phyloP scores from a whole-genome alignment of 1,284 basidiomycete species.

The Melanopsichium pennsylvanicum region DNA sequence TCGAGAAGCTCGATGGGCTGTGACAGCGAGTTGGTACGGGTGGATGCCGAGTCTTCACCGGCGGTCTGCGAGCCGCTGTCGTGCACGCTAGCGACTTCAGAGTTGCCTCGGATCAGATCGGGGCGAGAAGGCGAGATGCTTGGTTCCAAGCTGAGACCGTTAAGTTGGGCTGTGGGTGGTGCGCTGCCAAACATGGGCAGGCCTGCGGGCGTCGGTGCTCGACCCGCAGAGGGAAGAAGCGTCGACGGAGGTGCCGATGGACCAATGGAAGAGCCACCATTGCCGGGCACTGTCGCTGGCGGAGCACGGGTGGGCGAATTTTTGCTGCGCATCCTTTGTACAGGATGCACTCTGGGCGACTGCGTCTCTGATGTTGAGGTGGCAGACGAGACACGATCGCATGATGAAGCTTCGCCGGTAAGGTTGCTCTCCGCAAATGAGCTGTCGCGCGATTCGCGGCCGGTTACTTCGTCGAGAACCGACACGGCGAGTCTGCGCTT shows the following conservation, averaged over 20 bases:
- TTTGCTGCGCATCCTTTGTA: slow-evolving; percentile 11
- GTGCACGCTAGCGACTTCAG: slow-evolving; percentile 30
- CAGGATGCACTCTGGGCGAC: slow-evolving; percentile 23
- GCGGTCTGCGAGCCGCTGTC: slow-evolving; percentile 22
- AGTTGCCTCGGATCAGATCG: slow-evolving; percentile 34
- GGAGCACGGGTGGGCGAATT: slow-evolving; percentile 5
- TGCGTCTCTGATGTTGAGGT: slow-evolving; percentile 43
- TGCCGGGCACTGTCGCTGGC: slow-evolving; percentile 10
- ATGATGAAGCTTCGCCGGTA: slow-evolving; percentile 33
- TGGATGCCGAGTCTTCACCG: slow-evolving; percentile 11
- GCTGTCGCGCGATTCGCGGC: slow-evolving; percentile 41
- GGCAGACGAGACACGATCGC: slow-evolving; percentile 48
- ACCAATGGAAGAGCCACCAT: background rate
- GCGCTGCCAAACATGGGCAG: slow-evolving; percentile 17
- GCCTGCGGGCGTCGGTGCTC: slow-evolving; percentile 22
- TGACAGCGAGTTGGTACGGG: slow-evolving; percentile 27
- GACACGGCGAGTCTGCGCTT: slow-evolving; percentile 48
- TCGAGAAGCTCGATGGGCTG: slow-evolving; percentile 74
- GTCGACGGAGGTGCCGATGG: background rate
- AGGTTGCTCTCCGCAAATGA: slow-evolving; percentile 49
- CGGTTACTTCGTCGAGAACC: slow-evolving; percentile 44
- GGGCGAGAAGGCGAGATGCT: slow-evolving; percentile 18
- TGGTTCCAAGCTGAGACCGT: slow-evolving; percentile 23
- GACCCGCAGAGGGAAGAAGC: slow-evolving; percentile 8
- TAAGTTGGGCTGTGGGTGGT: slow-evolving; percentile 21